Base-by-base conservation (phyloP, 2,329 filamentous ascomycete species). In the Colletotrichum plurivorum region DNA sequence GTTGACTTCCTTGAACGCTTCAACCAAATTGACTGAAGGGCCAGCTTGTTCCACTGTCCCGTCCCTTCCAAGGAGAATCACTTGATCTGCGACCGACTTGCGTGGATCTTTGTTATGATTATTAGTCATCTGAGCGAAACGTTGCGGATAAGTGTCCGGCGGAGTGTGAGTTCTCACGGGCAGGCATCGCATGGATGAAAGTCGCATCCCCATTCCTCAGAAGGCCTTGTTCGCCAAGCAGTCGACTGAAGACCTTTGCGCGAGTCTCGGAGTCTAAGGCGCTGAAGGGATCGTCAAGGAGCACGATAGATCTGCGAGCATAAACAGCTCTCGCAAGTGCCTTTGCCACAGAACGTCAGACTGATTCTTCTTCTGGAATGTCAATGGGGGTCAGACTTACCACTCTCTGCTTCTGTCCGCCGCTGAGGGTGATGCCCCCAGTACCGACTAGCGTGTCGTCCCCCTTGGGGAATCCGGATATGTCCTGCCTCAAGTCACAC, bases 361-460 rank as follows among this genome's bases (percentile, higher is more conserved):
- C 15, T 41, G 6, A 4, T 15, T 43, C 41, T 43, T 43, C 22
- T 49, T 55, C 31, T 36, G 4, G 31, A 0, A 10, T 12, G 10
- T 9, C 31, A 36, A 36, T 36, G 31, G 6, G 27, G 31, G 2
- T 3, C 31, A 36, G 22, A 27, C 64, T 43, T 52, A 71, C 73
- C 46, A 76, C 68, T 51, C 74, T 71, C 20, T 76, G 74, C 41
- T 73, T 70, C 61, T 77, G 67, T 41, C 75, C 70, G 39, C 71
- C 69, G 70, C 72, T 71, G 61, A 73, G 56, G 43, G 71, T 64
- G 12, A 71, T 51, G 18, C 67, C 70, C n/a, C 70, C 60, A 36
- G 67, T 73, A 41, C 65, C 55, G 63, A 72, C 48, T 4, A 51
- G 54, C 9, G 57, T 67, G n/a, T 27, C 43, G 6, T 63, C 72